phyloP scores from a whole-genome alignment of 176 grass and related monocot species.

The Tuctoria greenei region DNA sequence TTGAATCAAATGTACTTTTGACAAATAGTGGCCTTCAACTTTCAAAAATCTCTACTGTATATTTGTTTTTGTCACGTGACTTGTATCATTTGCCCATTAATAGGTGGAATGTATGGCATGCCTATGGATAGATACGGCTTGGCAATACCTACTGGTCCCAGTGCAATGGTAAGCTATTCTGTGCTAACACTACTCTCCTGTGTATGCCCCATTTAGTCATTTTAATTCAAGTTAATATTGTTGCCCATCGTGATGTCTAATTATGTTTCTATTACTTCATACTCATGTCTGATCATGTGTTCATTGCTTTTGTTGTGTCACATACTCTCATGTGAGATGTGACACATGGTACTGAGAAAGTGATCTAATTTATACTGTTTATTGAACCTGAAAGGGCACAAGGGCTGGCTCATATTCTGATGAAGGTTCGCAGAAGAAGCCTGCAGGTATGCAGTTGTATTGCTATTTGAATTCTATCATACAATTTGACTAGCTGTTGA shows the following conservation, averaged over 20 bases:
- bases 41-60: neutral
- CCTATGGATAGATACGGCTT: conserved; percentile 72
- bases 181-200: neutral
- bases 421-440: conserved; percentile 75
- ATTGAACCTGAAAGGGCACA: conserved; percentile 41
- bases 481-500: neutral
- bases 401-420: conserved; percentile 79
- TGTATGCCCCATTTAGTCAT: neutral
- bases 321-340: no score
- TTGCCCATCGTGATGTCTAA: neutral
- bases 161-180: conserved; percentile 57
- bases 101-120: conserved; percentile 84
- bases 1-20: neutral
- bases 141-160: conserved; percentile 48
- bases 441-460: conserved; percentile 48
- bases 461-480: neutral
- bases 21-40: neutral
- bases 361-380: conserved; percentile 22
- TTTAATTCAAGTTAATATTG: conserved; percentile 1
- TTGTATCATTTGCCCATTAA: conserved; percentile 18
- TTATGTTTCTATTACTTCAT: neutral
- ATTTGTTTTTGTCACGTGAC: neutral
- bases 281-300: neutral
- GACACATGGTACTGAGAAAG: neutral
- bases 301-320: conserved; percentile 17